Percentiles rank a stretch among this genome's conserved stretches.
Evolutionary conservation across 331 rosid genomes (phyloP).

Genomic region (Saraca asoca): DNA sequence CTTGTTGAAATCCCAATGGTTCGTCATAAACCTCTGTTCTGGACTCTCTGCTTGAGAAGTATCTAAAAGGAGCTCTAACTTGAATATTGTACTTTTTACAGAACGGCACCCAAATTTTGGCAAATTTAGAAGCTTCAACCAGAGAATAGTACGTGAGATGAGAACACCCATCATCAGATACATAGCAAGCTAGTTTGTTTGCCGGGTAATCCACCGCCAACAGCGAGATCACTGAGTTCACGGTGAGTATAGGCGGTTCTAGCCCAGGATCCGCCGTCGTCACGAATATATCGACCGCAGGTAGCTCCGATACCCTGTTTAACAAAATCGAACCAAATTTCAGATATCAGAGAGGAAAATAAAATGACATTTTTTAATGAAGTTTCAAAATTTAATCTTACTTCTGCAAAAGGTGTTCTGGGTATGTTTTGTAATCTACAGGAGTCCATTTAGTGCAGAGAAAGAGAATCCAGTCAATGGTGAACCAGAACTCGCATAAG

Average conservation of each 20-base stretch:
- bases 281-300: conserved; percentile 51
- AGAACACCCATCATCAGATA: conserved; percentile 60
- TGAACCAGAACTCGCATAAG: conserved; percentile 45
- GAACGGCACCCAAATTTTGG: conserved; percentile 51
- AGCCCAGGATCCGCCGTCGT: conserved; percentile 51
- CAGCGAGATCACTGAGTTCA: conserved; percentile 55
- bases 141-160: conserved; percentile 42
- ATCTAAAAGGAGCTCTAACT: conserved; percentile 53
- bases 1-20: conserved; percentile 32
- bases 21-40: background rate
- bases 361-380: no score
- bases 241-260: conserved; percentile 52
- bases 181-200: conserved; percentile 56
- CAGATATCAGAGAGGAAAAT: no score
- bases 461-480: conserved; percentile 28
- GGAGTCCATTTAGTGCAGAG: conserved; percentile 39
- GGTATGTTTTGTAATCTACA: conserved; percentile 32
- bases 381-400: background rate
- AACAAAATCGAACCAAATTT: background rate
- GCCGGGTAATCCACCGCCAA: conserved; percentile 55
- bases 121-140: conserved; percentile 46
- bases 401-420: conserved; percentile 39
- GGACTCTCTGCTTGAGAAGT: conserved; percentile 19
- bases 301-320: conserved; percentile 35
- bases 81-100: conserved; percentile 44